Base-by-base conservation (phyloP, 768 basidiomycete species). In the Phlebiopsis flavidoalba region DNA sequence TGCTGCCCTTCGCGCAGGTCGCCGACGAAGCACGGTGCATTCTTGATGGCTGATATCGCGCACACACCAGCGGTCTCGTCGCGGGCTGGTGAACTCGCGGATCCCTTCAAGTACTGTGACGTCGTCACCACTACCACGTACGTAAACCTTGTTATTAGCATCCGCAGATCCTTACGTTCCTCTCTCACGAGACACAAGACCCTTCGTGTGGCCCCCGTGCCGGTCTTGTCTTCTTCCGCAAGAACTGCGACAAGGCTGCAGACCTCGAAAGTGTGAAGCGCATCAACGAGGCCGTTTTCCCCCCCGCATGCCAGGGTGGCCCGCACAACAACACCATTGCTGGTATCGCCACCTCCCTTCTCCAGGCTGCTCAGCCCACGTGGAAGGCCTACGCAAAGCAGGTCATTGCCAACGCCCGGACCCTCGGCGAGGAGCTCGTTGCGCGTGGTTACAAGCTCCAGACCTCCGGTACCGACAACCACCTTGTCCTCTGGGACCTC, bases 261-360 rank as follows among this genome's bases (percentile, higher is more conserved):
- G 96, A 98, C 67, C 84, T 99, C 49, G 97, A 98, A 83, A n/a
- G n/a, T n/a, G n/a, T n/a, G 26, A 93, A 93, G 76, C 90, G 95
- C 60, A 87, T 99, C 69, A 98, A 98, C 73, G 92, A 96, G 46
- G 95, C 97, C 53, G 96, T 99, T 64, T 99, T 99, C 87, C 26
- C n/a, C n/a, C 97, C 97, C 60, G 96, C 97, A 37, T 98, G 97
- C 83, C 97, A 98, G 78, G 97, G 97, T 76, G 97, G 96, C 53
- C 97, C 96, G 48, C 97, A 98, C 81, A 98, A 98, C 80, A 95
- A 99, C 79, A 93, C 96, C 65, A 98, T 99, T 62, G 96, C 96
- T 46, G 94, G 86, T 67, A 81, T 99, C 63, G 97, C 97, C 53
- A 95, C 95, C 12, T 81, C 97, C 19, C 87, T 99, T 61, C 85